Conservation (phyloP, 768 basidiomycete genomes). For the Kwoniella pini region DNA sequence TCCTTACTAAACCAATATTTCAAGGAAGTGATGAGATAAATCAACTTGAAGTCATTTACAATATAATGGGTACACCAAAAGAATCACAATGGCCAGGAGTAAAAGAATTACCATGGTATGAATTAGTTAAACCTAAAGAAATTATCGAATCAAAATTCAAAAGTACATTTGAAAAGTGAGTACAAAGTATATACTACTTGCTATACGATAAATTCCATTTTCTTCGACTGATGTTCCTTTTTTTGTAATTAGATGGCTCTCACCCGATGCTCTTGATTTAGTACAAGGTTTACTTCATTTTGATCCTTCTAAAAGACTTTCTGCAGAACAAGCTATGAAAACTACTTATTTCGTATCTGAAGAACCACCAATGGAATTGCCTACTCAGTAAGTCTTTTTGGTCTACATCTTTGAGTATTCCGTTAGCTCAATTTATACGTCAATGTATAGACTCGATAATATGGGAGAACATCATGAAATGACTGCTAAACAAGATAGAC, state of each 20-base stretch:
- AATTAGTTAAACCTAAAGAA: conserved; percentile 90
- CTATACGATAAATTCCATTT: too few species aligned
- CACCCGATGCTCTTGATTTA: conserved; percentile 80
- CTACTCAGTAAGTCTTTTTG: conserved; percentile 67
- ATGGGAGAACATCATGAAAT: conserved; percentile 98
- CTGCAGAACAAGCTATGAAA: conserved; percentile 76
- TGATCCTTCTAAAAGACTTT: conserved; percentile 73
- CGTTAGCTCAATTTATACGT: too few species aligned
- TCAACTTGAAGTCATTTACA: conserved; percentile 91
- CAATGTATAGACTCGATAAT: conserved; percentile 70
- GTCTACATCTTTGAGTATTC: neutral
- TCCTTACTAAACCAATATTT: conserved; percentile 93
- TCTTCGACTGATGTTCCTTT: too few species aligned
- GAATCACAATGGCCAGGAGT: conserved; percentile 79
- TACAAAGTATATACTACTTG: too few species aligned
- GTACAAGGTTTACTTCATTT: conserved; percentile 79
- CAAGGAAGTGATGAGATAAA: conserved; percentile 98
- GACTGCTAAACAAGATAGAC: conserved; percentile 86
- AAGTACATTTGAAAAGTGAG: conserved; percentile 79
- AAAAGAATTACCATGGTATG: conserved; percentile 90
- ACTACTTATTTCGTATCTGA: conserved; percentile 83
- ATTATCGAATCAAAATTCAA: conserved; percentile 72
- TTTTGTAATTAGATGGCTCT: conserved; percentile 67
- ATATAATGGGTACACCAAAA: conserved; percentile 81
- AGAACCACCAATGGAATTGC: conserved; percentile 69